Evolutionary conservation across 2,329 filamentous ascomycete genomes (phyloP).

Genomic region (Coniosporium tulheliwenetii): DNA sequence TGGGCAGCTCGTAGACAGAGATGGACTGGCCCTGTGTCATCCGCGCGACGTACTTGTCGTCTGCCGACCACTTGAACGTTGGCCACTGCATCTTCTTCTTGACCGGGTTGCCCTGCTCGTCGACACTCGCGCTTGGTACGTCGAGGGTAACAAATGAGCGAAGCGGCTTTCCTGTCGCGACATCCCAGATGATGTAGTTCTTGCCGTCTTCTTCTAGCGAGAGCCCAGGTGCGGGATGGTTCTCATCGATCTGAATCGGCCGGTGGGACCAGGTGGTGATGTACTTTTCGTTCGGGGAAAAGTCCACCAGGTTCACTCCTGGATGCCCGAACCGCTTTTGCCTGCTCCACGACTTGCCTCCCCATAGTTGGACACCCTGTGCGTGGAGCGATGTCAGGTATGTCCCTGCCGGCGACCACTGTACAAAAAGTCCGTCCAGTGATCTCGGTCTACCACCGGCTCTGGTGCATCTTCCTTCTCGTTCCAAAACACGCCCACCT

Average conservation of each 20-base stretch:
- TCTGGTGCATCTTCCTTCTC: slow-evolving; percentile 87
- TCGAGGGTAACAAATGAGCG: slow-evolving; percentile 91
- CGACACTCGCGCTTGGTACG: slow-evolving; percentile 44
- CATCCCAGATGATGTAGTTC: slow-evolving; percentile 98
- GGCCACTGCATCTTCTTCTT: slow-evolving; percentile 97
- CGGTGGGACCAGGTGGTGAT: slow-evolving; percentile 93
- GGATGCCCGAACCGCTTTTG: slow-evolving; percentile 91
- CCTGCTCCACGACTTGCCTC: slow-evolving; percentile 73
- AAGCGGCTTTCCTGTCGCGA: slow-evolving; percentile 74
- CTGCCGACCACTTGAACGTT: slow-evolving; percentile 97
- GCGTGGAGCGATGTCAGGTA: slow-evolving; percentile 89
- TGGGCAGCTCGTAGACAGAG: slow-evolving; percentile 76
- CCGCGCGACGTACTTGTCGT: slow-evolving; percentile 92
- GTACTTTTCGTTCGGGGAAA: slow-evolving; percentile 86
- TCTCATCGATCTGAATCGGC: slow-evolving; percentile 82
- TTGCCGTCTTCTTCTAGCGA: slow-evolving; percentile 85
- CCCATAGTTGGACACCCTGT: slow-evolving; percentile 96
- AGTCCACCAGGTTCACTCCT: slow-evolving; percentile 89
- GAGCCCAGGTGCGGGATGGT: slow-evolving; percentile 62
- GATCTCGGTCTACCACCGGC: slow-evolving; percentile 73
- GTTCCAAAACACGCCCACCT: slow-evolving; percentile 95
- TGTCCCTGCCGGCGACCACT: slow-evolving; percentile 93
- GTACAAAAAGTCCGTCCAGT: slow-evolving; percentile 98
- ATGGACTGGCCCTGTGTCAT: slow-evolving; percentile 80
- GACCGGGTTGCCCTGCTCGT: slow-evolving; percentile 45